Percentiles rank a stretch among this genome's conserved stretches.
Conservation (phyloP, 768 basidiomycete species). For the Tubosaeta brunneosetosa region DNA sequence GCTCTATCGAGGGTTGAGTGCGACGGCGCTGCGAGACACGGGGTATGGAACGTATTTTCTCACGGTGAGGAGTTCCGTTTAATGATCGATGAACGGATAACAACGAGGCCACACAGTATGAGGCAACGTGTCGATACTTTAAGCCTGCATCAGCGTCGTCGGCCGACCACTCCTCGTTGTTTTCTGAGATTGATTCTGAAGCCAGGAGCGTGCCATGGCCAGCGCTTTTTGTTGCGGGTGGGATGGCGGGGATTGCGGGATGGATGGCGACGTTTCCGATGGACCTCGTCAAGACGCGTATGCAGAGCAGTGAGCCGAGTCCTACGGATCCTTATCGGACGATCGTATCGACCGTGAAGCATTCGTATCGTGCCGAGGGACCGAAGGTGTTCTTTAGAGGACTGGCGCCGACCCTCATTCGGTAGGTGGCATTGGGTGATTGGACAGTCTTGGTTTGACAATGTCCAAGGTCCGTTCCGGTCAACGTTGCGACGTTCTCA, state of each 20-base stretch:
- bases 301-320: conserved; percentile 48
- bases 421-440: conserved; percentile 37
- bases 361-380: conserved; percentile 65
- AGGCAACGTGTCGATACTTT: conserved; percentile 55
- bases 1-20: conserved; percentile 70
- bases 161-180: conserved; percentile 33
- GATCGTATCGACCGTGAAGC: conserved; percentile 50
- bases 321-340: conserved; percentile 51
- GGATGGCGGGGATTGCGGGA: conserved; percentile 67
- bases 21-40: conserved; percentile 71
- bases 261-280: conserved; percentile 84
- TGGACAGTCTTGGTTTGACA: not conserved
- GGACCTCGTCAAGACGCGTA: conserved; percentile 86
- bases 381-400: conserved; percentile 69
- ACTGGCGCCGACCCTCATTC: conserved; percentile 72
- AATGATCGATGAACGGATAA: conserved; percentile 2
- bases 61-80: conserved; percentile 42
- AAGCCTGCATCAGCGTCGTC: conserved; percentile 16
- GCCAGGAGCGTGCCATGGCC: conserved; percentile 42
- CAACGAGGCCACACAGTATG: conserved; percentile 42
- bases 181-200: conserved; percentile 39
- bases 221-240: conserved; percentile 67
- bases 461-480: conserved; percentile 61
- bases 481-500: conserved; percentile 80
- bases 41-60: conserved; percentile 87